Percentiles rank a stretch among this genome's conserved stretches.
phyloP scores from a whole-genome alignment of 2,329 filamentous ascomycete genomes.

The Cadophora sp. region DNA sequence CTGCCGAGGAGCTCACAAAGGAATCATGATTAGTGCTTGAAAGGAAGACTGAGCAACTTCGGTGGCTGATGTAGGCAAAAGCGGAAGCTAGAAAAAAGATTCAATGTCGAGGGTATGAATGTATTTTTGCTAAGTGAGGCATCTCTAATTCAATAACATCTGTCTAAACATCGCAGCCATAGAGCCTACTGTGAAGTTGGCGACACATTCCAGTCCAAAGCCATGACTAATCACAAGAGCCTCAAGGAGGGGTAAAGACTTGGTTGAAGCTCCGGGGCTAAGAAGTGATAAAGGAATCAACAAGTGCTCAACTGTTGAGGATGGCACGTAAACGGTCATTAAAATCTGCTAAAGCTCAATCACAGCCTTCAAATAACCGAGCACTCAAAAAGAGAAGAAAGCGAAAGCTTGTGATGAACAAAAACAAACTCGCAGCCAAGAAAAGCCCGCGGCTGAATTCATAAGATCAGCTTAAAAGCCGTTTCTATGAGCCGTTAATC shows the following conservation, averaged over 20 bases:
- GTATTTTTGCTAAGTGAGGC: conserved; percentile 1
- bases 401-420: conserved; percentile 18
- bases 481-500: conserved; percentile 31
- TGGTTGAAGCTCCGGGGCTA: not conserved
- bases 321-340: conserved; percentile 3
- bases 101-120: not conserved
- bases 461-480: conserved; percentile 26
- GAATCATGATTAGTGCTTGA: not conserved
- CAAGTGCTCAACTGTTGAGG: conserved; percentile 1
- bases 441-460: conserved; percentile 22
- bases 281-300: conserved; percentile 1
- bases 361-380: not conserved
- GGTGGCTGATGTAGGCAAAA: not conserved
- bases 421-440: conserved; percentile 14
- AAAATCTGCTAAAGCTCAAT: not conserved
- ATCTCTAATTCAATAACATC: not conserved
- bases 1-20: not conserved
- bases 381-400: conserved; percentile 10
- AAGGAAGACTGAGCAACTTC: conserved; percentile 3
- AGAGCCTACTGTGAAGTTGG: not conserved
- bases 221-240: conserved; percentile 3
- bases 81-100: not conserved
- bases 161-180: conserved; percentile 1
- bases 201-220: not conserved
- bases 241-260: conserved; percentile 1